Percentiles rank a stretch among this genome's conserved stretches.
Conservation (phyloP, 2,329 filamentous ascomycete species). For the Chaetoscypha palmicola region DNA sequence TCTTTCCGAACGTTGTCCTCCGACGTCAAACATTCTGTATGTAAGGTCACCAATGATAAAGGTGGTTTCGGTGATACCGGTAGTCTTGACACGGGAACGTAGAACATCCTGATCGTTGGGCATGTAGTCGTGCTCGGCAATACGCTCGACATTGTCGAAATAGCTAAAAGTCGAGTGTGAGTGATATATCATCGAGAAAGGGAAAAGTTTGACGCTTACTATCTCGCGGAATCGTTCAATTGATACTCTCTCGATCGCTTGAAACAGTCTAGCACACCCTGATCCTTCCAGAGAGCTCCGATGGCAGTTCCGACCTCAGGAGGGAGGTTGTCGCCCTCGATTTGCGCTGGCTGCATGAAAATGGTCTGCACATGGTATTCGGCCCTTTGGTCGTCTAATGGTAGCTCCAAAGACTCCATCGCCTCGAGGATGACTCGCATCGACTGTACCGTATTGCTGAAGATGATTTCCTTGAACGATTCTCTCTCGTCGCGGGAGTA, state of each 20-base stretch:
- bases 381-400: conserved; percentile 58
- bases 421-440: conserved; percentile 88
- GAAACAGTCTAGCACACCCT: conserved; percentile 80
- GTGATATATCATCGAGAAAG: background rate
- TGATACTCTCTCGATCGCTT: conserved; percentile 83
- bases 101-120: conserved; percentile 93
- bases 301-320: conserved; percentile 73
- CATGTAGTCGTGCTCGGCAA: conserved; percentile 71
- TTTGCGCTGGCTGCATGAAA: conserved; percentile 47
- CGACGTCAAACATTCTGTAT: conserved; percentile 86
- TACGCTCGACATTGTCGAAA: conserved; percentile 69
- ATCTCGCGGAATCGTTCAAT: conserved; percentile 89
- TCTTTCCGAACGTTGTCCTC: conserved; percentile 66
- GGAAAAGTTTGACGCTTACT: conserved; percentile 60
- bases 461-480: conserved; percentile 92
- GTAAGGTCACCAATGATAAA: conserved; percentile 90
- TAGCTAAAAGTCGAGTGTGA: too few relatives aligned
- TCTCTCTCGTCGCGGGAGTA: conserved; percentile 95
- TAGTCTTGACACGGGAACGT: conserved; percentile 83
- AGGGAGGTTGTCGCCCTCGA: conserved; percentile 75
- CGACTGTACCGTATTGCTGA: conserved; percentile 88
- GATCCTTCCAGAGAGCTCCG: conserved; percentile 76
- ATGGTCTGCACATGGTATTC: conserved; percentile 32
- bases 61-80: conserved; percentile 90
- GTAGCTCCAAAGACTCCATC: conserved; percentile 78